These are phyloP conservation scores for Kodamaea fungicola DNA, from an alignment of 1,139 yeast species.

Conservation along the genomic window DNA sequence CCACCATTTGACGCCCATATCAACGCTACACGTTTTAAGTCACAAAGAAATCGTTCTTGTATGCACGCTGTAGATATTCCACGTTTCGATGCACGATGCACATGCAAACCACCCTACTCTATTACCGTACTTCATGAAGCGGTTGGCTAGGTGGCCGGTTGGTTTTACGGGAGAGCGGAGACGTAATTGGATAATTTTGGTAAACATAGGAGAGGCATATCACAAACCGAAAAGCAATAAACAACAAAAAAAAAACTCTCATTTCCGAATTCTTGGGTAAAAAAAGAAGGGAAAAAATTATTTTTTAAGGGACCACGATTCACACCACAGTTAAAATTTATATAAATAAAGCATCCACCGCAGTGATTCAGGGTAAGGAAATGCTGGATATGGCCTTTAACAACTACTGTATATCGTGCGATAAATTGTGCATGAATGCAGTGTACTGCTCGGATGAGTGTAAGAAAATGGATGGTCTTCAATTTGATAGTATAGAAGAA, in stretches of 20 bases:
- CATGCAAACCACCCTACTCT: too few relatives aligned
- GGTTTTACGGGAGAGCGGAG: too few relatives aligned
- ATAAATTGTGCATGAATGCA: conserved; percentile 51
- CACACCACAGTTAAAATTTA: not conserved
- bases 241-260: conserved; percentile 1
- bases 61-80: too few relatives aligned
- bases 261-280: conserved; percentile 1
- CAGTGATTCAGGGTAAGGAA: not conserved
- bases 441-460: conserved; percentile 64
- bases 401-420: conserved; percentile 67
- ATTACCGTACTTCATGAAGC: too few relatives aligned
- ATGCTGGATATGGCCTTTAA: conserved; percentile 52
- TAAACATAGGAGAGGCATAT: too few relatives aligned
- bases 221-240: not conserved
- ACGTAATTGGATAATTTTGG: too few relatives aligned
- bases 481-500: conserved; percentile 13
- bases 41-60: too few relatives aligned
- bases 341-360: conserved; percentile 1
- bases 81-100: too few relatives aligned
- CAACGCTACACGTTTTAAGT: not conserved
- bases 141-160: too few relatives aligned
- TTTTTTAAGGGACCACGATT: not conserved
- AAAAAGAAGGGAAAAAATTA: not conserved
- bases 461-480: conserved; percentile 40
- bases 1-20: conserved; percentile 1